phyloP scores from a whole-genome alignment of 2,329 filamentous ascomycete species.

The Diplodia sapinea region DNA sequence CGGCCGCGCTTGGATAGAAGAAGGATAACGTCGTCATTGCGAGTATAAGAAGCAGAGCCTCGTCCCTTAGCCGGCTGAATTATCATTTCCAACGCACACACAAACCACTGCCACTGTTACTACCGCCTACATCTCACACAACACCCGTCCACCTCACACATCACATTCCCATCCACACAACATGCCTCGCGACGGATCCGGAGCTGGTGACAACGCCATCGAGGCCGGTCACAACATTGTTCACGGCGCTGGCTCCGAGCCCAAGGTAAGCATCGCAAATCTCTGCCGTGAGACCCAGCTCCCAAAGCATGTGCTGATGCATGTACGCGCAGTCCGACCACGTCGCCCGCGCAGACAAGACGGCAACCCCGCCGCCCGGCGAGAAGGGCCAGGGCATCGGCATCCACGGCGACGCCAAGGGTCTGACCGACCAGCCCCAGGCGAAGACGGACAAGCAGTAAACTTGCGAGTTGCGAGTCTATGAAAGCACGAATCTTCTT shows the following conservation, averaged over 20 bases:
- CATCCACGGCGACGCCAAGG: neutral
- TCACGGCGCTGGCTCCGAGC: slow-evolving; percentile 51
- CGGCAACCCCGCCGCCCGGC: slow-evolving; percentile 16
- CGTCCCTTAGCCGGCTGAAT: neutral
- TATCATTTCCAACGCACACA: neutral
- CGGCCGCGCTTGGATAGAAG: neutral
- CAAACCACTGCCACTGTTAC: neutral
- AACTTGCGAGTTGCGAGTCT: neutral
- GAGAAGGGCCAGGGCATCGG: slow-evolving; percentile 26
- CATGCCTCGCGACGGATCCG: slow-evolving; percentile 61
- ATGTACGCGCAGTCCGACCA: neutral
- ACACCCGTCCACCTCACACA: neutral
- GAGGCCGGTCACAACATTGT: slow-evolving; percentile 51
- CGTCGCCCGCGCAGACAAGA: slow-evolving; percentile 31
- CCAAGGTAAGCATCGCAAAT: neutral
- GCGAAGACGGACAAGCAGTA: neutral
- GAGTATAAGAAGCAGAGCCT: neutral
- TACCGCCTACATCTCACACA: neutral
- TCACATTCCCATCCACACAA: neutral
- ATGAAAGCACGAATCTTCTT: neutral
- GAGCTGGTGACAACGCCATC: slow-evolving; percentile 56
- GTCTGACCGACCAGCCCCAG: neutral
- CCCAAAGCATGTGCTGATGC: neutral
- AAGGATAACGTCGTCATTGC: slow-evolving; percentile 8
- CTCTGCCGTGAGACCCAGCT: neutral